Base-by-base conservation (phyloP, 768 basidiomycete species). In the Boletus rubescentipes region DNA sequence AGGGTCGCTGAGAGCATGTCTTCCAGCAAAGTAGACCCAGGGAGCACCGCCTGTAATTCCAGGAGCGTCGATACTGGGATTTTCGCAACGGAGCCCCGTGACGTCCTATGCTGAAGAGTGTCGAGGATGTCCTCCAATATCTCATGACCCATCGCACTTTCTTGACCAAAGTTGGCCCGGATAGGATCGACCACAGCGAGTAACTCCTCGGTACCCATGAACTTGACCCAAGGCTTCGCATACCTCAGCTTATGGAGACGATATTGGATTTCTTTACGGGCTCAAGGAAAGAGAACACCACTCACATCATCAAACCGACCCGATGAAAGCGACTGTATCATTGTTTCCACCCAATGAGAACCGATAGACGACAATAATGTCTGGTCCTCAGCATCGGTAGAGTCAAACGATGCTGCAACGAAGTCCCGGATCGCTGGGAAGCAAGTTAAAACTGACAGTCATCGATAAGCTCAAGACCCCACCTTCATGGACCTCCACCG, bases 161-260 rank as follows among this genome's bases (percentile, higher is more conserved):
- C 36, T 9, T 39, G 38, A 20, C 58, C 57, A 4, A 51, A 48
- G 37, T 53, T 43, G 7, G 46, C 40, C 18, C 60, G 59, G 45
- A 79, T 56, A 8, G 68, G 52, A 58, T 82, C 78, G 11, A 90
- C 61, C 7, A 81, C 68, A 6, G 66, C 57, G 4, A 82, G 68
- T 3, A 84, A 63, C 15, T 76, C 75, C 3, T 69, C 59, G 3
- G 68, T 61, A 6, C 72, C 64, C 60, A 86, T 76, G 60, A 79
- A 87, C 37, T 72, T 75, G 39, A 87, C 71, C 89, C 89, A 91
- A 14, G 57, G 58, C 0, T 38, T 53, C 5, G 32, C 56, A 46
- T 42, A 32, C 11, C n/a, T 53, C 44, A 54, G 56, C 64, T 67
- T 58, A 30, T 52, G 26, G 9, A 26, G n/a, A 20, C 37, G 26